These are phyloP conservation scores for Sporothrix inflata DNA, from an alignment of 2,329 filamentous ascomycete genomes.

Conservation along the genomic window DNA sequence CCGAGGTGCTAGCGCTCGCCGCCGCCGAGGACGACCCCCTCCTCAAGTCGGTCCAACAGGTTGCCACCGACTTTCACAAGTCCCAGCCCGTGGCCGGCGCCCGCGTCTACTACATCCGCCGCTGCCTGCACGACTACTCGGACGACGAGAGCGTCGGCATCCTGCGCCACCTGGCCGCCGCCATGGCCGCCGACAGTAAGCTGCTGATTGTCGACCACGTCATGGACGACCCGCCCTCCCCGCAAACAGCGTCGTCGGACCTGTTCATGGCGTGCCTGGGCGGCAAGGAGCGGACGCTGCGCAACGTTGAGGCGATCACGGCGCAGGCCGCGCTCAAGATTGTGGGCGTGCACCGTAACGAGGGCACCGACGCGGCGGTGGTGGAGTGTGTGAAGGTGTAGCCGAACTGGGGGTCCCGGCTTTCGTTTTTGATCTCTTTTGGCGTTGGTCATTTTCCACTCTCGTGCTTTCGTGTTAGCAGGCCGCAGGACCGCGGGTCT, in stretches of 20 bases:
- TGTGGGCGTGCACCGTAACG: conserved; percentile 29
- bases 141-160: conserved; percentile 42
- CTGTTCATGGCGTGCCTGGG: conserved; percentile 36
- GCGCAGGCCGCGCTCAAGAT: conserved; percentile 33
- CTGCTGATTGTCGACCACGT: conserved; percentile 38
- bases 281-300: conserved; percentile 37
- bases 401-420: neutral
- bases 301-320: conserved; percentile 31
- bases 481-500: neutral
- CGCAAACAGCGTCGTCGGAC: conserved; percentile 32
- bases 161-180: conserved; percentile 38
- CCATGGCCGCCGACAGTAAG: conserved; percentile 39
- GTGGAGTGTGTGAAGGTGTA: conserved; percentile 35
- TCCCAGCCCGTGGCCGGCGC: conserved; percentile 39
- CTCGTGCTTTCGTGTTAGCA: neutral
- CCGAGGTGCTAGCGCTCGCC: conserved; percentile 38
- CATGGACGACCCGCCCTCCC: conserved; percentile 32
- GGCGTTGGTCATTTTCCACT: neutral
- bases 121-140: conserved; percentile 46
- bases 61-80: conserved; percentile 39
- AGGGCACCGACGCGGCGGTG: conserved; percentile 32
- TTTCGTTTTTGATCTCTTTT: neutral
- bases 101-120: conserved; percentile 37
- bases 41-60: neutral
- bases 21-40: neutral